Base-by-base conservation (phyloP, 805 yeast genomes). In the Lachancea quebecensis region DNA sequence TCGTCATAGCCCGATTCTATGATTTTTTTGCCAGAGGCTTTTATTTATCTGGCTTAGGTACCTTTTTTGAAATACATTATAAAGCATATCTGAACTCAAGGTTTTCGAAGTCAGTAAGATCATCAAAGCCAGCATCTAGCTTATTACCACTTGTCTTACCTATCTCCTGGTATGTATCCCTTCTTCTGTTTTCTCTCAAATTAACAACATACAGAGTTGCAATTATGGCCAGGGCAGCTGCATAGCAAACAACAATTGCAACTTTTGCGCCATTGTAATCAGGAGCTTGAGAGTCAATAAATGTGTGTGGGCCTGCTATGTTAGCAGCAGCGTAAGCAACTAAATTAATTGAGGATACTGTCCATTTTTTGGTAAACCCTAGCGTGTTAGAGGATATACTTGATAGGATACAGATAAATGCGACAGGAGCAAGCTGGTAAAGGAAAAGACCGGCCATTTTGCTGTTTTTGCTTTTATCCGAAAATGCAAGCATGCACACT, bases 231-330 rank as follows among this genome's bases (percentile, higher is more conserved):
- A 68, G 56, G 25, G 71, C 56, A 7, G 56, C 65, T 10, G 67
- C 60, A 50, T 75, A 72, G 34, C 75, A 65, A 12, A 66, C 71
- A 46, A 75, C 69, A 50, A 77, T 66, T 3, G 75, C 66, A 33
- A 69, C 66, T 50, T 75, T 75, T 3, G 79, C 82, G 18, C 74
- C 71, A 4, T 55, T 60, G 53, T 81, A 83, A 32, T 60, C 54
- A 6, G 87, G 87, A 12, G 75, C 78, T 45, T 80, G 74, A 9
- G 61, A 49, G 0, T 70, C 60, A 45, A 67, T 70, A 66, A 82
- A 83, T 14, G 82, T 70, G 58, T 81, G 86, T 2, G 90, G 86
- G 2, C 87, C 89, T 49, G 79, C 71, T 32, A 82, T 67, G 58
- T 81, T 78, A 16, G 85, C 85, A 38, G 74, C 71, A 41, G 82